phyloP scores from a whole-genome alignment of 2,329 filamentous ascomycete genomes.

The Rachicladosporium sp. region DNA sequence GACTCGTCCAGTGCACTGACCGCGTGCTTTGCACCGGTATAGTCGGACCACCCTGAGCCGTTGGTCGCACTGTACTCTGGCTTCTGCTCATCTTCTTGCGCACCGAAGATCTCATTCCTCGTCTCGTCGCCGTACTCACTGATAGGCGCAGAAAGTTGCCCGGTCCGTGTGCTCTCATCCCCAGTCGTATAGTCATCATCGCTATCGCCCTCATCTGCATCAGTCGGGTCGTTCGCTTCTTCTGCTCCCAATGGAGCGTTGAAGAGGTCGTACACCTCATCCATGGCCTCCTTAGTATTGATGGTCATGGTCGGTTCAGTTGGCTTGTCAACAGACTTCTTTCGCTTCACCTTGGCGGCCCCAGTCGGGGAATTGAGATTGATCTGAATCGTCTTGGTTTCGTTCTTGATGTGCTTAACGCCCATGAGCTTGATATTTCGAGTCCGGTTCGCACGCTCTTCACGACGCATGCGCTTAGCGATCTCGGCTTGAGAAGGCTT shows the following conservation, averaged over 20 bases:
- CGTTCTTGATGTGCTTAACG: conserved; percentile 54
- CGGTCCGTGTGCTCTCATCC: conserved; percentile 67
- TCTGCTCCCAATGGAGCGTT: conserved; percentile 62
- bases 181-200: conserved; percentile 75
- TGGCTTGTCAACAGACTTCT: conserved; percentile 52
- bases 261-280: conserved; percentile 96
- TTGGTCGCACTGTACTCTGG: conserved; percentile 27
- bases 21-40: conserved; percentile 60
- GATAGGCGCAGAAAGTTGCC: conserved; percentile 49
- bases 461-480: conserved; percentile 34
- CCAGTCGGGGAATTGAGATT: conserved; percentile 82
- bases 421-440: conserved; percentile 64
- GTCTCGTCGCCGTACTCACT: conserved; percentile 57
- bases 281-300: conserved; percentile 85
- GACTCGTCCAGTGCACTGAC: conserved; percentile 34
- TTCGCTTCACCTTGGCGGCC: conserved; percentile 66
- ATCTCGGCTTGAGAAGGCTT: conserved; percentile 24
- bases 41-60: conserved; percentile 80
- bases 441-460: conserved; percentile 38
- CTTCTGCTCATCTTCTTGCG: conserved; percentile 23
- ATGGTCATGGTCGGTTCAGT: conserved; percentile 95
- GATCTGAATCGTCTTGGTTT: conserved; percentile 78
- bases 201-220: conserved; percentile 54
- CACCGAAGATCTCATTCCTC: conserved; percentile 38
- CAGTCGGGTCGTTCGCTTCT: conserved; percentile 37